Conservation (phyloP, 2,329 filamentous ascomycete species). For the Trichophyton rubrum region DNA sequence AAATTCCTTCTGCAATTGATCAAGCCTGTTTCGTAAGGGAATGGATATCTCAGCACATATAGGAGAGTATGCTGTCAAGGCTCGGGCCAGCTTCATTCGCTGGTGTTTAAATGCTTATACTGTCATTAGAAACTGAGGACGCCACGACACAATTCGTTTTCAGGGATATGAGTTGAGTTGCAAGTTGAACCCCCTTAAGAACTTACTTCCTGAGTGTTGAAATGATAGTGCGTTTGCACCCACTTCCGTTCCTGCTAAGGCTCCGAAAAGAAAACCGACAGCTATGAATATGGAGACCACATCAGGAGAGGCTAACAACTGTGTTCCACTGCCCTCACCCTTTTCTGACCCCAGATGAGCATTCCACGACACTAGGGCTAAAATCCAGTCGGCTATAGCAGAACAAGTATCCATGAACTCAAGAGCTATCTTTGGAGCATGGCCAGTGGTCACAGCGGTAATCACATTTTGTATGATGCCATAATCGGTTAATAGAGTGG, state of each 20-base stretch:
- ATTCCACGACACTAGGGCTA: slow-evolving; percentile 26
- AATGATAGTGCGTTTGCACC: slow-evolving; percentile 27
- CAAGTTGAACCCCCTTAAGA: background rate
- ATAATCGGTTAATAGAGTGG: slow-evolving; percentile 32
- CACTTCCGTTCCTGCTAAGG: slow-evolving; percentile 26
- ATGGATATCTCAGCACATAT: slow-evolving; percentile 30
- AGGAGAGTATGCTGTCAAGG: slow-evolving; percentile 29
- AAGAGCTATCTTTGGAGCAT: slow-evolving; percentile 19
- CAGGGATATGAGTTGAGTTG: background rate
- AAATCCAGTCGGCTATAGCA: slow-evolving; percentile 29
- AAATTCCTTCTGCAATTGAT: slow-evolving; percentile 31
- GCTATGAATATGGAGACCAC: slow-evolving; percentile 30
- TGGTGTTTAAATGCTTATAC: slow-evolving; percentile 12
- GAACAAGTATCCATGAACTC: slow-evolving; percentile 25
- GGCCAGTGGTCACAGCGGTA: slow-evolving; percentile 27
- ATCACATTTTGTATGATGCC: slow-evolving; percentile 32
- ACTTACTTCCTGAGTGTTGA: slow-evolving; percentile 24
- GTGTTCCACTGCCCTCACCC: slow-evolving; percentile 13
- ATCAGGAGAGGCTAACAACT: slow-evolving; percentile 22
- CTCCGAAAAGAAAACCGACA: slow-evolving; percentile 30
- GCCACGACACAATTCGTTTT: background rate
- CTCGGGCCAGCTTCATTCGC: slow-evolving; percentile 28
- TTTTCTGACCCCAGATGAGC: slow-evolving; percentile 17
- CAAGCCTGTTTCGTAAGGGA: slow-evolving; percentile 28
- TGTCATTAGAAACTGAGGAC: background rate